Evolutionary conservation across 169 alveolate genomes (phyloP).

Genomic region (Sarcocystis neurona): DNA sequence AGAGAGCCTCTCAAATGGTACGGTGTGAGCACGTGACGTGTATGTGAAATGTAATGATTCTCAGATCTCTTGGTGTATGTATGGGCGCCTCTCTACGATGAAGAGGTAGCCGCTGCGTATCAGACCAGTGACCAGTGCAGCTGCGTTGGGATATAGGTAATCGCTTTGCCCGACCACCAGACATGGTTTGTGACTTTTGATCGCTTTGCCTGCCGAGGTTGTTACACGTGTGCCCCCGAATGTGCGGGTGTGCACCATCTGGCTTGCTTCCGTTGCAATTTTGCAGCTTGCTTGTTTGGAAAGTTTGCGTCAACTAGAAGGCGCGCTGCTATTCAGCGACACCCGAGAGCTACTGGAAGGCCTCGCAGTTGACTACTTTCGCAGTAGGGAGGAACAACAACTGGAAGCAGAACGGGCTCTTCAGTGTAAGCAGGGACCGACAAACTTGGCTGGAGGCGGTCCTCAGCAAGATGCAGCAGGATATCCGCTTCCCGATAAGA

Average conservation of each 20-base stretch:
- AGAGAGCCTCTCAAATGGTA: background rate
- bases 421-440: background rate
- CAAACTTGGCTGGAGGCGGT: background rate
- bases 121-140: background rate
- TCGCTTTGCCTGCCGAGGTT: background rate
- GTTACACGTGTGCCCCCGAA: background rate
- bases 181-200: background rate
- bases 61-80: no score
- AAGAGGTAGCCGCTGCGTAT: background rate
- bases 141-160: background rate
- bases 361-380: background rate
- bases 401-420: background rate
- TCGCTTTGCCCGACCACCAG: background rate
- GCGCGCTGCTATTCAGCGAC: slow-evolving; percentile 18
- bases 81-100: background rate
- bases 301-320: slow-evolving; percentile 3
- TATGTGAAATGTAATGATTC: no score
- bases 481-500: background rate
- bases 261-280: background rate
- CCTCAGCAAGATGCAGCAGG: background rate
- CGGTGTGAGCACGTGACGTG: no score
- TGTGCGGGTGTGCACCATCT: background rate
- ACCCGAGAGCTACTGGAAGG: slow-evolving; percentile 35
- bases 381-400: background rate
- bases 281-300: slow-evolving; percentile 33